Percentiles rank a stretch among this genome's conserved stretches.
phyloP scores from a whole-genome alignment of 306 rosid species.

The Trichosanthes truncata region DNA sequence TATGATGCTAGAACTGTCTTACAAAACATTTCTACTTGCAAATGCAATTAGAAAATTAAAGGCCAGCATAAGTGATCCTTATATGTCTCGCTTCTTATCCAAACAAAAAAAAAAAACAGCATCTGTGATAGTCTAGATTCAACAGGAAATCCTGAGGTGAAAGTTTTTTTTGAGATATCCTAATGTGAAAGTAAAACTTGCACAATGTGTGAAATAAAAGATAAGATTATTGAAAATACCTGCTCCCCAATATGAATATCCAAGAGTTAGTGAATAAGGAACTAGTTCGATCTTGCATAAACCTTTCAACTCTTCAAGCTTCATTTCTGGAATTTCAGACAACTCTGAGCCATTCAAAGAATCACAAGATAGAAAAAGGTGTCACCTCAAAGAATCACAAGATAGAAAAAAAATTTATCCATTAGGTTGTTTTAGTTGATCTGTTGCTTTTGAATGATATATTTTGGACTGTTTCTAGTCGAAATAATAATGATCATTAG shows the following conservation, averaged over 20 bases:
- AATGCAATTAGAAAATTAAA: not conserved
- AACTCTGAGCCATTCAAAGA: conserved; percentile 38
- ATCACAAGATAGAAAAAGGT: not conserved
- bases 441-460: not conserved
- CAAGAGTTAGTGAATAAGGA: conserved; percentile 66
- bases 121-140: not conserved
- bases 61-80: not conserved
- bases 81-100: no score
- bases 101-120: no score
- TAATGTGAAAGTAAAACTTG: not conserved
- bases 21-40: not conserved
- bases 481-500: no score
- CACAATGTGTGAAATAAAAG: not conserved
- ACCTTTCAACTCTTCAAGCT: conserved; percentile 50
- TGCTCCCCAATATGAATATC: conserved; percentile 88
- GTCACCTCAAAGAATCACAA: not conserved
- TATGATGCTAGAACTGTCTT: not conserved
- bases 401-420: not conserved
- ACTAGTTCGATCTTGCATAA: conserved; percentile 68
- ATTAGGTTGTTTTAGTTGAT: not conserved
- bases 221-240: conserved; percentile 37
- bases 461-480: not conserved
- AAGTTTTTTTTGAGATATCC: no score
- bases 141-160: not conserved
- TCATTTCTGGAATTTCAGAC: conserved; percentile 53